Evolutionary conservation across 495 filamentous ascomycete genomes (phyloP).

Genomic region (Penicillium atrosanguineum): DNA sequence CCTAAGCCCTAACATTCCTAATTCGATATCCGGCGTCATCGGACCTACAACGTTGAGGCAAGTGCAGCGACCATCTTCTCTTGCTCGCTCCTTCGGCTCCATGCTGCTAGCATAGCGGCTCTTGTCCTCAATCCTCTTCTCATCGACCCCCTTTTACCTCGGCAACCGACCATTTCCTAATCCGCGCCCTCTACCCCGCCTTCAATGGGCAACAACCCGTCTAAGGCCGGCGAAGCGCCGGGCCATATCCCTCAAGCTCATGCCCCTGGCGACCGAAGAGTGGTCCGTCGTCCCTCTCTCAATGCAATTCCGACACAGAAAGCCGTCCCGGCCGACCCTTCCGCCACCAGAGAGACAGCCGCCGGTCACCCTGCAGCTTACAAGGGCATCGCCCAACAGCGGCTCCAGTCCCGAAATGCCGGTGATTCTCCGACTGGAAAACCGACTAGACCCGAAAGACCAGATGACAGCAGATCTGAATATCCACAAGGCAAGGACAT

Average conservation of each 20-base stretch:
- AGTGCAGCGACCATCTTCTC: conserved; percentile 7
- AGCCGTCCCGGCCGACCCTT: conserved; percentile 41
- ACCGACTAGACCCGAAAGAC: conserved; percentile 21
- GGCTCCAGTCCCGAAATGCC: conserved; percentile 37
- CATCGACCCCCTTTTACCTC: conserved; percentile 2
- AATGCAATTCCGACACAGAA: conserved; percentile 39
- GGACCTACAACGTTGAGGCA: conserved; percentile 10
- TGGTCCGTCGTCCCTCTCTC: conserved; percentile 39
- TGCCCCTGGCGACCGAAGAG: conserved; percentile 33
- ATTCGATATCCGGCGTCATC: conserved; percentile 23
- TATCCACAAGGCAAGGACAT: conserved; percentile 22
- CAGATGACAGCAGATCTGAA: conserved; percentile 24
- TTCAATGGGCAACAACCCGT: conserved; percentile 52
- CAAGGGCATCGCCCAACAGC: conserved; percentile 37
- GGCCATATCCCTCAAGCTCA: conserved; percentile 25
- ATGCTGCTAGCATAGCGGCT: conserved; percentile 25
- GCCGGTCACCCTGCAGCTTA: conserved; percentile 39
- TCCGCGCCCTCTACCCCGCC: conserved; percentile 24
- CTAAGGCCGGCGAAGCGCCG: conserved; percentile 38
- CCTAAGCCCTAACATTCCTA: conserved; percentile 27
- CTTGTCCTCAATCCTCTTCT: conserved; percentile 10
- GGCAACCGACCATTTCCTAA: conserved; percentile 2
- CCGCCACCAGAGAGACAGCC: conserved; percentile 41
- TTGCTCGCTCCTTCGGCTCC: conserved; percentile 14
- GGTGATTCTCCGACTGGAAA: conserved; percentile 24